Percentiles rank a stretch among this genome's conserved stretches.
Evolutionary conservation across 2,329 filamentous ascomycete species (phyloP).

Genomic region (Pseudogymnoascus sp.): DNA sequence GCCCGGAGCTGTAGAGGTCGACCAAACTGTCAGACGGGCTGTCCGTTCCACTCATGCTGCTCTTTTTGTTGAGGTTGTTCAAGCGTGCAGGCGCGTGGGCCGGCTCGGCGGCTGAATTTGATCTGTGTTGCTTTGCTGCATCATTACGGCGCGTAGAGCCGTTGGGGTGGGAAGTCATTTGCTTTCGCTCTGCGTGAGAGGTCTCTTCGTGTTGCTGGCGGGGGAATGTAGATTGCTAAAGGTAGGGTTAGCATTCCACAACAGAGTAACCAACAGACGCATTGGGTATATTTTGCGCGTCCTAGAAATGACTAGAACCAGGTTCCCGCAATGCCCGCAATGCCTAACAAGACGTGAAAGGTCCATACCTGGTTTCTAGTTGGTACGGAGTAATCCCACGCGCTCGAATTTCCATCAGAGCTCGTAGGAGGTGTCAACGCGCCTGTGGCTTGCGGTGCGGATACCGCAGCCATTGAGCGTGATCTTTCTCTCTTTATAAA

Average conservation of each 20-base stretch:
- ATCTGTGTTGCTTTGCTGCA: conserved; percentile 4
- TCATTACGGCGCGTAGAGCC: conserved; percentile 3
- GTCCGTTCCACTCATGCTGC: conserved; percentile 31
- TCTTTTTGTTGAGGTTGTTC: conserved; percentile 31
- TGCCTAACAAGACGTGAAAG: conserved; percentile 1
- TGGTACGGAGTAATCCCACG: conserved; percentile 26
- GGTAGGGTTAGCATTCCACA: neutral
- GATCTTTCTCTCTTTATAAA: conserved; percentile 3
- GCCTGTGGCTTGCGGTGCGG: conserved; percentile 26
- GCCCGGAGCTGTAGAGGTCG: conserved; percentile 32
- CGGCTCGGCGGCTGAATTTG: conserved; percentile 15
- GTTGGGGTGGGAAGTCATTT: conserved; percentile 4
- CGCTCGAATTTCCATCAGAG: conserved; percentile 22
- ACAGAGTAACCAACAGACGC: neutral
- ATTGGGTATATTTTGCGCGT: neutral
- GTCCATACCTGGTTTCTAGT: conserved; percentile 22
- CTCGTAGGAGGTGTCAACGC: conserved; percentile 26
- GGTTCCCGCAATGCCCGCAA: neutral
- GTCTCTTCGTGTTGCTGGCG: neutral
- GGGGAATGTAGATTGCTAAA: neutral
- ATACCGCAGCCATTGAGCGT: conserved; percentile 27
- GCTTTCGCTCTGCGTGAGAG: neutral
- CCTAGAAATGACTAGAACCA: neutral
- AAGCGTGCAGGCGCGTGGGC: conserved; percentile 29
- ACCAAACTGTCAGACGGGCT: conserved; percentile 38